Conservation (phyloP, 495 filamentous ascomycete species). For the Cetradonia linearis region DNA sequence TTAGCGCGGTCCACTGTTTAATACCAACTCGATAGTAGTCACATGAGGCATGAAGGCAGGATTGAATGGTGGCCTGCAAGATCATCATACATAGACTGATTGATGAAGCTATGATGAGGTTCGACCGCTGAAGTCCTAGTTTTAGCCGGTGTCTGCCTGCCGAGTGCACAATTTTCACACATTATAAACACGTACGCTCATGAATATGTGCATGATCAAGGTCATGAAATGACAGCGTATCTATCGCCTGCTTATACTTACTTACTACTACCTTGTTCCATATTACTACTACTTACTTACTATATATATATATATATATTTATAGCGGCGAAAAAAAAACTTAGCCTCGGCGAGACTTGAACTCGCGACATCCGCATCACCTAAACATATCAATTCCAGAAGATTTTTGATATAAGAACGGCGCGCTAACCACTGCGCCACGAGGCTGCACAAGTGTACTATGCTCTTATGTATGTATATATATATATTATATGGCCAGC, state of each 20-base stretch:
- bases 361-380: slow-evolving; percentile 19
- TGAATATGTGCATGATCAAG: no score
- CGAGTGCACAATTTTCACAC: background rate
- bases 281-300: no score
- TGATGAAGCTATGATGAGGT: background rate
- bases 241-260: no score
- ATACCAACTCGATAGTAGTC: no score
- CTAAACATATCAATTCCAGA: slow-evolving; percentile 9
- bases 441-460: background rate
- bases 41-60: background rate
- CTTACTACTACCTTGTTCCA: no score
- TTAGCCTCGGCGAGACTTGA: slow-evolving; percentile 13
- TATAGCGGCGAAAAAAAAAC: background rate
- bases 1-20: no score
- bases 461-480: background rate
- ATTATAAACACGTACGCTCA: background rate
- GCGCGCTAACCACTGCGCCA: slow-evolving; percentile 19
- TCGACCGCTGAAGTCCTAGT: no score
- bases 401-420: slow-evolving; percentile 16
- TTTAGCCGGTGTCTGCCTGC: background rate
- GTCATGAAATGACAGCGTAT: no score
- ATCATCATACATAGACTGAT: background rate
- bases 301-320: no score
- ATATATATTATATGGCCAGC: no score
- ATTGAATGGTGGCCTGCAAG: background rate